These are phyloP conservation scores for Amanita subjunquillea DNA, from an alignment of 768 basidiomycete genomes.

Conservation along the genomic window DNA sequence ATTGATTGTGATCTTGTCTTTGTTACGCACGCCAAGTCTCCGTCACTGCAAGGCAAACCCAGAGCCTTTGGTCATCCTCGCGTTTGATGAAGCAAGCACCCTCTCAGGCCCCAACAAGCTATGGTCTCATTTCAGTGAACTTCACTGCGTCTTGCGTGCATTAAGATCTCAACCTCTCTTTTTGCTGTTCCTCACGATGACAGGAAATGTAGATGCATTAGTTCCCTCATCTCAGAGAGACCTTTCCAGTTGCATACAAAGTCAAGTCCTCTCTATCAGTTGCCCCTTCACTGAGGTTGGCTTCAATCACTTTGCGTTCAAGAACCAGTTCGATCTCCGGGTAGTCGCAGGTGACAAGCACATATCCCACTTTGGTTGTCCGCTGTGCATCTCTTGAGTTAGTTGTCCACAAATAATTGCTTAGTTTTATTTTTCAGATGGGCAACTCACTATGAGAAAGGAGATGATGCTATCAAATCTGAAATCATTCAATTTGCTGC, in stretches of 20 bases:
- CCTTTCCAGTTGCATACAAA: not conserved
- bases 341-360: not conserved
- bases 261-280: not conserved
- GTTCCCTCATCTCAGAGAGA: no score
- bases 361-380: conserved; percentile 1
- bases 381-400: not conserved
- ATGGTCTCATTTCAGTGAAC: no score
- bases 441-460: not conserved
- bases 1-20: no score
- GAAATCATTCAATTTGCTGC: conserved; percentile 1
- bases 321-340: not conserved
- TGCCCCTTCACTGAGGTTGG: not conserved
- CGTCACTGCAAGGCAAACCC: no score
- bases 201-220: no score
- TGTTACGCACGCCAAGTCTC: no score
- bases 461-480: not conserved
- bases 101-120: no score
- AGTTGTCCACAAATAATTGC: not conserved
- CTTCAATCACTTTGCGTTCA: not conserved
- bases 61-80: no score
- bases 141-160: no score
- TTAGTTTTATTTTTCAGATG: conserved; percentile 1
- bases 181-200: no score
- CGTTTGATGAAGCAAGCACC: no score
- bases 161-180: no score